These are phyloP conservation scores for Solanum pimpinellifolium DNA, from an alignment of 257 asterid genomes.

Conservation along the genomic window DNA sequence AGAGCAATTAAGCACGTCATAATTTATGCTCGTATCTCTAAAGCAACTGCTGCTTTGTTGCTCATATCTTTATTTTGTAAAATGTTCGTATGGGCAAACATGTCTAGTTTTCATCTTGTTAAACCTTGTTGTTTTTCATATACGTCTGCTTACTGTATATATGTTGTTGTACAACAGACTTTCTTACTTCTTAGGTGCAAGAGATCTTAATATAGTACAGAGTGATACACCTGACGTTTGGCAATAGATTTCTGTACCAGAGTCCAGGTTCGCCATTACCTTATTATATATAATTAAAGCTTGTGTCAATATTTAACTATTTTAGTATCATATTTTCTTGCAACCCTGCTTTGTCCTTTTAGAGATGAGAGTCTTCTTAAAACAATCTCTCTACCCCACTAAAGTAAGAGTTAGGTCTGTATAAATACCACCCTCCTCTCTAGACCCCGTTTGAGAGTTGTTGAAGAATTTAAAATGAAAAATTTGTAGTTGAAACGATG, in stretches of 20 bases:
- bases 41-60: background rate
- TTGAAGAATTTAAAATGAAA: background rate
- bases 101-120: background rate
- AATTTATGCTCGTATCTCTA: background rate
- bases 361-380: background rate
- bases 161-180: background rate
- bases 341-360: background rate
- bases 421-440: background rate
- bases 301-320: background rate
- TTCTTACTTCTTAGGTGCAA: conserved; percentile 2
- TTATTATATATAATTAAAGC: background rate
- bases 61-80: background rate
- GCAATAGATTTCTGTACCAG: background rate
- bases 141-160: background rate
- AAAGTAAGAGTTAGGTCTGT: background rate
- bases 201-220: background rate
- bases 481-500: background rate
- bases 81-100: background rate
- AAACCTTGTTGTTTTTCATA: background rate
- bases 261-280: conserved; percentile 1
- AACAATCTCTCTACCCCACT: background rate
- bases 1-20: background rate
- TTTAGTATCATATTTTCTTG: background rate
- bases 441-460: too few species aligned
- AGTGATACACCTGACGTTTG: background rate